Conservation (phyloP, 1,284 basidiomycete species). For the Rugosomyces carneus region DNA sequence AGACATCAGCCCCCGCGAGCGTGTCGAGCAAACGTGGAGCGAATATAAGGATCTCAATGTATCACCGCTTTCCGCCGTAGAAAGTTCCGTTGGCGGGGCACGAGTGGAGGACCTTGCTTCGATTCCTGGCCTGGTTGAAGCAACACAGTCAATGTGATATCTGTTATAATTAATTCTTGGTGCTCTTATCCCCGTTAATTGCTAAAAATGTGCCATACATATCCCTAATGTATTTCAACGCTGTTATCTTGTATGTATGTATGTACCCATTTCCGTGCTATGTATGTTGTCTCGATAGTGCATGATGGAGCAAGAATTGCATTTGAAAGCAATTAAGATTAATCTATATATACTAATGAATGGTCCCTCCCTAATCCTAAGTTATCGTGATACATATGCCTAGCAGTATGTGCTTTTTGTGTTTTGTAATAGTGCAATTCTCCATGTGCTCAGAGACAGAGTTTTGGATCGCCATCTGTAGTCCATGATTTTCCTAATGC, state of each 20-base stretch:
- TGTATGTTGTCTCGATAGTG: neutral
- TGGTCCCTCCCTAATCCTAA: neutral
- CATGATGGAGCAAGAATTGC: neutral
- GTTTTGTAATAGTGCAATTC: neutral
- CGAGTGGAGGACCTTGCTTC: conserved; percentile 54
- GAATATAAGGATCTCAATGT: conserved; percentile 70
- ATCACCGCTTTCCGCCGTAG: conserved; percentile 72
- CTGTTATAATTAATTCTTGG: neutral
- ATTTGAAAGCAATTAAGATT: neutral
- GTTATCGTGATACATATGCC: neutral
- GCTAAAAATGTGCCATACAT: neutral
- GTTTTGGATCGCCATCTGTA: conserved; percentile 60
- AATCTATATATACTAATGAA: conserved; percentile 1
- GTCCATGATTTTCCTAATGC: conserved; percentile 75
- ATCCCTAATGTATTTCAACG: neutral
- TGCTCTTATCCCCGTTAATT: neutral
- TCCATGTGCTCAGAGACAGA: conserved; percentile 41
- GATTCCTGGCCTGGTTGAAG: conserved; percentile 57
- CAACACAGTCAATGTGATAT: conserved; percentile 24
- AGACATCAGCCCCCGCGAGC: conserved; percentile 36
- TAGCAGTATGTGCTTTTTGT: neutral
- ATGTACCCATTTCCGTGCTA: neutral
- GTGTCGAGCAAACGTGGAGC: conserved; percentile 73
- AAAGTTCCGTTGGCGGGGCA: conserved; percentile 71
- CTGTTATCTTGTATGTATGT: neutral